phyloP scores from a whole-genome alignment of 2,329 filamentous ascomycete species.

The Penicillium paneum region DNA sequence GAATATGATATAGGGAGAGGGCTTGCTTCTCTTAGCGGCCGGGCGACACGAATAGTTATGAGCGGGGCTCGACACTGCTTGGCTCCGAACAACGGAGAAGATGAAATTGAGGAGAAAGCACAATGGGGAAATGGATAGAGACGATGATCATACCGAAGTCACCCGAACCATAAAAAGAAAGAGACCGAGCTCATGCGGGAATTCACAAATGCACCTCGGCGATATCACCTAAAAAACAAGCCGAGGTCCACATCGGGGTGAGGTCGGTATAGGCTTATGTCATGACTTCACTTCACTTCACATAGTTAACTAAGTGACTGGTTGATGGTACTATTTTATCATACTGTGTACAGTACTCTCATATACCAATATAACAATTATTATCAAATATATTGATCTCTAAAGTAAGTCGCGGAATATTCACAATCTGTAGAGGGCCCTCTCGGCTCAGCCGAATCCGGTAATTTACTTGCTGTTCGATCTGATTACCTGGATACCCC shows the following conservation, averaged over 20 bases:
- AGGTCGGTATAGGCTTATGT: constrained; percentile 10
- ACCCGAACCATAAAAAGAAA: constrained; percentile 14
- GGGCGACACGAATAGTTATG: constrained; percentile 18
- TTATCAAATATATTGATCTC: background rate
- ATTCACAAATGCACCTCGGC: constrained; percentile 31
- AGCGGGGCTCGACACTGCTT: constrained; percentile 18
- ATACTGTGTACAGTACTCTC: background rate
- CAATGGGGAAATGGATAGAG: constrained; percentile 1
- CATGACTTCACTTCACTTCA: background rate
- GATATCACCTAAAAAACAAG: constrained; percentile 29
- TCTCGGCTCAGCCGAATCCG: constrained; percentile 13
- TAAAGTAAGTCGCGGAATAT: background rate
- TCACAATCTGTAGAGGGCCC: background rate
- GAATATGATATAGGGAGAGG: constrained; percentile 1
- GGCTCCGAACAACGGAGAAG: constrained; percentile 11
- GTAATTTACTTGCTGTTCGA: constrained; percentile 7
- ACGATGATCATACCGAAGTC: constrained; percentile 16
- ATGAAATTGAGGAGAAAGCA: background rate
- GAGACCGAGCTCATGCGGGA: constrained; percentile 10
- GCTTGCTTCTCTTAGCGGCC: constrained; percentile 7
- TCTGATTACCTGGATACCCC: constrained; percentile 9
- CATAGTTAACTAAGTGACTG: background rate
- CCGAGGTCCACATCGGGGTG: constrained; percentile 31
- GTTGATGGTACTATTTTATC: background rate
- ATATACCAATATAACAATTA: background rate